Base-by-base conservation (phyloP, 306 rosid species). In the Hippophae gyantsensis region DNA sequence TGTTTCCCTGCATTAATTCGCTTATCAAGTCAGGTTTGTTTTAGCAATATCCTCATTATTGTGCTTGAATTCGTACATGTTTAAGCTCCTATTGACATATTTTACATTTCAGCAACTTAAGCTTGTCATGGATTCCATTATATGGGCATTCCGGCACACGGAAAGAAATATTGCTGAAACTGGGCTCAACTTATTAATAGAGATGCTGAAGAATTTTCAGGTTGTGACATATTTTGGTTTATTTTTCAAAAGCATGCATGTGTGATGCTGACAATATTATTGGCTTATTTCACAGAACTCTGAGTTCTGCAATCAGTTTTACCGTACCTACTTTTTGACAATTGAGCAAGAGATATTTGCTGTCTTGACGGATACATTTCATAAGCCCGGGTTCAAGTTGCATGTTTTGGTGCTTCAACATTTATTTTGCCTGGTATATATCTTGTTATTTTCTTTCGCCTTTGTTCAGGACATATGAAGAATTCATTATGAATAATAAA, bases 141-240 rank as follows among this genome's bases (percentile, higher is more conserved):
- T 84, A 66, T 93, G 99, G 99, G 99, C 99, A 8, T 88, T 93
- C 72, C 90, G 99, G 75, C 99, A 93, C 70, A 93, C 99, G 0
- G 99, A 93, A 75, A 88, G 99, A 57, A 93, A 93, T 65, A 93
- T 93, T 65, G 99, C 99, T 54, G 98, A 89, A 78, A 89, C 97
- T 58, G 97, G 97, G 69, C 70, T 89, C 49, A 89, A 86, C 71
- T 78, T 89, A 48, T 62, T 89, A 57, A 57, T 89, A 66, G 97
- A 89, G 72, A 86, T 89, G 95, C 77, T 89, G 69, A 89, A 84
- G 74, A 89, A 89, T 72, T 89, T 89, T 76, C 95, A 89, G 97
- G 97, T 43, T 60, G 42, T 25, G 41, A 41, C 56, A 10, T 58
- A 8, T 63, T 45, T 18, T 18, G 3, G n/a, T 43, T 11, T 8